phyloP scores from a whole-genome alignment of 139 green algal genomes.

The Auxenochlorella protothecoides region DNA sequence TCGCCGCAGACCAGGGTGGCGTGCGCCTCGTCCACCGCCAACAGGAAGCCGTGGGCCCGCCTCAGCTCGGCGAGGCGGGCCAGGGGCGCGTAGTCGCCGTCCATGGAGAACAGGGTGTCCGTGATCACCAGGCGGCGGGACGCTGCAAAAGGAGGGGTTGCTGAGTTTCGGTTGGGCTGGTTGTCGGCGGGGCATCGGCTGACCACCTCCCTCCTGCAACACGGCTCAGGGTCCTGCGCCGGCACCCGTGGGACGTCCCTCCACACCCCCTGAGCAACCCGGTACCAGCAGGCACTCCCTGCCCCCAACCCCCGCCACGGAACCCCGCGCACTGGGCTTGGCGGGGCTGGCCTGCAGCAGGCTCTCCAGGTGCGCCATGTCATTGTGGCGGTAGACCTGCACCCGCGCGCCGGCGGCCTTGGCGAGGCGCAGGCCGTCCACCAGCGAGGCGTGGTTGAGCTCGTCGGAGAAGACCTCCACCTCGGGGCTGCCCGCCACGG shows the following conservation, averaged over 20 bases:
- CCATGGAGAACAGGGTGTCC: slow-evolving; percentile 92
- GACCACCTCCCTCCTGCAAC: too few species aligned
- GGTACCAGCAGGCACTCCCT: background rate
- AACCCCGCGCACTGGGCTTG: background rate
- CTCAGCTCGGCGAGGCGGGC: slow-evolving; percentile 51
- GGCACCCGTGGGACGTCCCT: too few species aligned
- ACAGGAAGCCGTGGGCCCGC: slow-evolving; percentile 64
- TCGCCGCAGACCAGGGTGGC: slow-evolving; percentile 81
- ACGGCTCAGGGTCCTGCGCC: too few species aligned
- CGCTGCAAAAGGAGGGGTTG: background rate
- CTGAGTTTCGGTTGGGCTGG: too few species aligned
- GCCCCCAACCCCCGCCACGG: too few species aligned
- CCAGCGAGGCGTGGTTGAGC: slow-evolving; percentile 95
- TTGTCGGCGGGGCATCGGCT: too few species aligned
- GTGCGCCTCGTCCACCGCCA: slow-evolving; percentile 90
- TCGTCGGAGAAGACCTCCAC: slow-evolving; percentile 76
- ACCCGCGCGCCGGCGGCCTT: slow-evolving; percentile 18
- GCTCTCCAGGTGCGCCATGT: slow-evolving; percentile 73
- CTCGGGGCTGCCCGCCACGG: slow-evolving; percentile 23
- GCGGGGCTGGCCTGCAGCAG: slow-evolving; percentile 24
- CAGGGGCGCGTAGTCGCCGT: slow-evolving; percentile 86
- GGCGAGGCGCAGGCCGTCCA: slow-evolving; percentile 76
- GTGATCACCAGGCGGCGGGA: slow-evolving; percentile 67
- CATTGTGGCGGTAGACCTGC: slow-evolving; percentile 80
- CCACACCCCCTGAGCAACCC: too few species aligned